Conservation (phyloP, 495 filamentous ascomycete species). For the Sordaria brevicollis region DNA sequence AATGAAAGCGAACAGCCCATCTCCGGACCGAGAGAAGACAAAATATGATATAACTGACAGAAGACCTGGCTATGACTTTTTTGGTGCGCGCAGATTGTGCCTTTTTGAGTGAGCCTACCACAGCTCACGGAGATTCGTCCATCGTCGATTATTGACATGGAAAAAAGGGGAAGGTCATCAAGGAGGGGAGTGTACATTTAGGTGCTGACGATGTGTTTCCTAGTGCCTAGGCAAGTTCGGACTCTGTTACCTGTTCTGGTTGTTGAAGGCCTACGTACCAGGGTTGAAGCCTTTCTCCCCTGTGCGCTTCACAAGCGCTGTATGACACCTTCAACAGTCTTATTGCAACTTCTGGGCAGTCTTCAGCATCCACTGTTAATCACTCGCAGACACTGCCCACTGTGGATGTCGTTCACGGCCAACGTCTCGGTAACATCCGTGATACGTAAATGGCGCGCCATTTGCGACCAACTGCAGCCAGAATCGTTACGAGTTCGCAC, state of each 20-base stretch:
- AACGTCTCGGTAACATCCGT: not conserved
- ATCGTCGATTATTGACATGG: not conserved
- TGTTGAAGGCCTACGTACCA: not conserved
- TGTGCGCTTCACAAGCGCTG: not conserved
- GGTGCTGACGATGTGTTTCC: not conserved
- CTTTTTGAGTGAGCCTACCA: not conserved
- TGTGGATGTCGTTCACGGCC: not conserved
- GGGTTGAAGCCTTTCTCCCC: not conserved
- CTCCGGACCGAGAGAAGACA: not conserved
- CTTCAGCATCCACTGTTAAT: not conserved
- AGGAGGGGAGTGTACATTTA: not conserved
- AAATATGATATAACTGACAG: not conserved
- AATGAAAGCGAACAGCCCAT: not conserved
- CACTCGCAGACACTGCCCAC: not conserved
- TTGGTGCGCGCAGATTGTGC: not conserved
- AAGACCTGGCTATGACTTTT: not conserved
- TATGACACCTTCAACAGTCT: not conserved
- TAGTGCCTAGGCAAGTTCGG: not conserved
- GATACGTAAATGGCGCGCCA: not conserved
- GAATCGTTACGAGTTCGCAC: not conserved
- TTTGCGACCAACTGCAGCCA: not conserved
- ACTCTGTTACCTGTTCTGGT: not conserved
- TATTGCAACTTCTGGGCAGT: not conserved
- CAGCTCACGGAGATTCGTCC: not conserved
- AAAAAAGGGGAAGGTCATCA: not conserved